Evolutionary conservation across 2,329 filamentous ascomycete species (phyloP).

Genomic region (Penicillium sclerotigenum): DNA sequence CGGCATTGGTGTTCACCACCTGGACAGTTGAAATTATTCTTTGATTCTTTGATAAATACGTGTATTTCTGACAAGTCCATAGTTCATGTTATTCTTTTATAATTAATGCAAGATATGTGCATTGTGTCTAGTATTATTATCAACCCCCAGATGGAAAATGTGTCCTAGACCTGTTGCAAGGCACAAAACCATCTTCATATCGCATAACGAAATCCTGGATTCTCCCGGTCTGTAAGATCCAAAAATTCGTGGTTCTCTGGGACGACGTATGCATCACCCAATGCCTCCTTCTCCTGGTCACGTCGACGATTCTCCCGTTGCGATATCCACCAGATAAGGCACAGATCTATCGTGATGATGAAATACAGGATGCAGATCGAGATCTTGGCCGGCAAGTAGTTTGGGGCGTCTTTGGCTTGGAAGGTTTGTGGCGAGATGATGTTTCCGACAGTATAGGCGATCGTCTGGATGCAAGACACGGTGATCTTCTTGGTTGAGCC

Average conservation of each 20-base stretch:
- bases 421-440: conserved; percentile 46
- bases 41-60: background rate
- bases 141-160: background rate
- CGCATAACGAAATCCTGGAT: conserved; percentile 25
- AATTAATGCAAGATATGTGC: background rate
- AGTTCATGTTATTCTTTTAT: background rate
- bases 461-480: conserved; percentile 33
- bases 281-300: conserved; percentile 25
- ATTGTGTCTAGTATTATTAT: background rate
- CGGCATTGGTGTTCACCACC: too few relatives aligned
- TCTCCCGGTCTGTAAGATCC: conserved; percentile 27
- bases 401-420: conserved; percentile 34
- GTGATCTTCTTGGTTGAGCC: conserved; percentile 40
- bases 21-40: too few relatives aligned
- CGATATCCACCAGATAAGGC: conserved; percentile 31
- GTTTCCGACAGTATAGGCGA: conserved; percentile 43
- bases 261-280: conserved; percentile 22
- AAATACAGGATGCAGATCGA: conserved; percentile 28
- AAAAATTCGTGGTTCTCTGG: conserved; percentile 36
- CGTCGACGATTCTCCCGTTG: conserved; percentile 29
- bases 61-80: background rate
- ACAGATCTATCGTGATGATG: conserved; percentile 30
- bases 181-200: conserved; percentile 7
- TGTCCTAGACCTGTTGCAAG: background rate
- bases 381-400: conserved; percentile 29